Percentiles rank a stretch among this genome's conserved stretches.
These are phyloP conservation scores for Phytophthora colocasiae DNA, from an alignment of 352 stramenopile genomes.

Conservation along the genomic window DNA sequence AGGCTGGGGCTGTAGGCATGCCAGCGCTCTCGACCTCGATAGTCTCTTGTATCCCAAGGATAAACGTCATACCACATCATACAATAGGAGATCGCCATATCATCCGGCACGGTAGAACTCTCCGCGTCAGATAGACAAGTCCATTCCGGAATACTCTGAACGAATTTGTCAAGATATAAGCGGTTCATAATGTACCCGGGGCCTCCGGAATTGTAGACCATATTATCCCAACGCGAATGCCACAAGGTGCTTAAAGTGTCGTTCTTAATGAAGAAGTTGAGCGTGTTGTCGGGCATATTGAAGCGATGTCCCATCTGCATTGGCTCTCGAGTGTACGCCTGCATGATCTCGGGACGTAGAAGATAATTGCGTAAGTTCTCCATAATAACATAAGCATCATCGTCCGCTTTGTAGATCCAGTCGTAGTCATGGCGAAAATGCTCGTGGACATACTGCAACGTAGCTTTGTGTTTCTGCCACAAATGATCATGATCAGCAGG, in stretches of 20 bases:
- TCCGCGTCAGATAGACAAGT: conserved; percentile 64
- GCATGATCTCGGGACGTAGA: conserved; percentile 63
- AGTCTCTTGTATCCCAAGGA: conserved; percentile 77
- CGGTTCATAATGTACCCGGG: conserved; percentile 79
- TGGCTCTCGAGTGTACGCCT: conserved; percentile 50
- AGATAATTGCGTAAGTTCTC: conserved; percentile 77
- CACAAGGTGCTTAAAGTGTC: conserved; percentile 48
- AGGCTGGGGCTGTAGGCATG: conserved; percentile 60
- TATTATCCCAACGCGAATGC: conserved; percentile 50
- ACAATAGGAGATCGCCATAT: conserved; percentile 77
- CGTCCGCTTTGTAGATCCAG: conserved; percentile 88
- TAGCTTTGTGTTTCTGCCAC: conserved; percentile 77
- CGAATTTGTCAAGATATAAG: conserved; percentile 70
- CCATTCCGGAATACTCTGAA: conserved; percentile 48
- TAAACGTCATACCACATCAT: conserved; percentile 82
- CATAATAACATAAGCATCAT: conserved; percentile 78
- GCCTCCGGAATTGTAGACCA: conserved; percentile 82
- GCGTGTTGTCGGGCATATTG: conserved; percentile 54
- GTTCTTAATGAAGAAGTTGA: conserved; percentile 74
- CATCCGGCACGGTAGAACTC: conserved; percentile 73
- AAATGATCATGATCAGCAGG: conserved; percentile 75
- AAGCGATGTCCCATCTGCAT: conserved; percentile 85
- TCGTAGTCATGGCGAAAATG: conserved; percentile 77
- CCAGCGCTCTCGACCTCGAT: conserved; percentile 72
- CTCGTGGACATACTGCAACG: conserved; percentile 64